Conservation (phyloP, 495 filamentous ascomycete species). For the Aspergillus conjunctus region DNA sequence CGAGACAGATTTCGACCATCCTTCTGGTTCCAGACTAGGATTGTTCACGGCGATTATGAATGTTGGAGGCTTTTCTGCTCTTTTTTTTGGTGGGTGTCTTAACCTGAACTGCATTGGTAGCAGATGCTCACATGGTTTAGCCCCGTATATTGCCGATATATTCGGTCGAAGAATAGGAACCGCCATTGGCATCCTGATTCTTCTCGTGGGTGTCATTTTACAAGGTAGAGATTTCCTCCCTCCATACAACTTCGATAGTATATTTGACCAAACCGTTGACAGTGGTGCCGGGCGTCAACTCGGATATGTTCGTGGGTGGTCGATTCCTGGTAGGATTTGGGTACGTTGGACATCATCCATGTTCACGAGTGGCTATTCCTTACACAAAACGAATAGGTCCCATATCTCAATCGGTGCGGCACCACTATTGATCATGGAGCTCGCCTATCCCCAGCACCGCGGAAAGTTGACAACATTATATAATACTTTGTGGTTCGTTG, state of each 20-base stretch:
- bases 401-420: constrained; percentile 7
- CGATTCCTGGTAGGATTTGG: constrained; percentile 13
- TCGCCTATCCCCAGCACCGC: constrained; percentile 12
- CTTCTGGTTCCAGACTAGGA: background rate
- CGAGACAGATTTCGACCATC: constrained; percentile 5
- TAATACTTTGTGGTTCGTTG: constrained; percentile 9
- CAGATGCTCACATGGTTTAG: background rate
- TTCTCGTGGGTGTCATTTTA: constrained; percentile 3
- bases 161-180: constrained; percentile 6
- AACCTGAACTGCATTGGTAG: background rate
- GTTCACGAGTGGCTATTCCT: no score
- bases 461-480: constrained; percentile 9
- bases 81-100: constrained; percentile 7
- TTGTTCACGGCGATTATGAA: constrained; percentile 13
- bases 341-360: no score
- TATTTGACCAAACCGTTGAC: background rate
- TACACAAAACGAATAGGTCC: constrained; percentile 1
- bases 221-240: background rate
- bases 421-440: constrained; percentile 5
- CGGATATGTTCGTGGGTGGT: constrained; percentile 7
- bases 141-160: constrained; percentile 7
- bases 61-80: constrained; percentile 7
- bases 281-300: constrained; percentile 4
- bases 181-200: constrained; percentile 1
- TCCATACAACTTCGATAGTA: background rate